Base-by-base conservation (phyloP, 2,329 filamentous ascomycete species). In the Neurospora crassa region DNA sequence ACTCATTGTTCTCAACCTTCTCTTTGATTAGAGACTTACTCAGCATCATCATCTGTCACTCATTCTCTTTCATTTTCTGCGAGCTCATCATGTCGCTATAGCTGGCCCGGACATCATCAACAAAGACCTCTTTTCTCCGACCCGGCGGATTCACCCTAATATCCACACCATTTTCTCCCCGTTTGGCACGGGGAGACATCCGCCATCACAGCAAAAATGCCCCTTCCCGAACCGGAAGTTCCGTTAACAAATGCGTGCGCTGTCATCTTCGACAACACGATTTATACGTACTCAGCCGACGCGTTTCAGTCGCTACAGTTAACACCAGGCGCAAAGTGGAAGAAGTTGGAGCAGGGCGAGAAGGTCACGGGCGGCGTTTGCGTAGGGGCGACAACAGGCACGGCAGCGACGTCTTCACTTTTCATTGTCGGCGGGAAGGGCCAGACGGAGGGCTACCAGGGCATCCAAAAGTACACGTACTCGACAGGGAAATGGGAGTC, bases 381-480 rank as follows among this genome's bases (percentile, higher is more conserved):
- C 80, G 91, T 97, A 29, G 90, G 89, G 70, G 90, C 89, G 45
- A 87, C 85, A 34, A 85, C 90, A 29, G 85, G 85, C 24, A 85
- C 91, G 74, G 78, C 85, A 20, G 82, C 84, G 53, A 82, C 87
- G 69, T 85, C 90, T 5, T 91, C 87, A 37, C 85, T 97, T 40
- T 97, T 91, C 78, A 86, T 97, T 67, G 89, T 98, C 45, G 95
- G 95, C 76, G 95, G 95, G 68, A 87, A 84, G 59, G 83, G 85
- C 37, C 79, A 78, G 71, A 81, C 84, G 18, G 78, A 82, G 0
- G 82, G 83, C 68, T 96, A 96, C 78, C 82, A 87, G 11, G 95
- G 95, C 12, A 80, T 98, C 69, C 94, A 97, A 80, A 88, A 86
- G 76, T 89, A 82, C 75, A 86, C 83, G 0, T 89, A 87, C 72